Base-by-base conservation (phyloP, 2,329 filamentous ascomycete species). In the Penicillium thymicola region DNA sequence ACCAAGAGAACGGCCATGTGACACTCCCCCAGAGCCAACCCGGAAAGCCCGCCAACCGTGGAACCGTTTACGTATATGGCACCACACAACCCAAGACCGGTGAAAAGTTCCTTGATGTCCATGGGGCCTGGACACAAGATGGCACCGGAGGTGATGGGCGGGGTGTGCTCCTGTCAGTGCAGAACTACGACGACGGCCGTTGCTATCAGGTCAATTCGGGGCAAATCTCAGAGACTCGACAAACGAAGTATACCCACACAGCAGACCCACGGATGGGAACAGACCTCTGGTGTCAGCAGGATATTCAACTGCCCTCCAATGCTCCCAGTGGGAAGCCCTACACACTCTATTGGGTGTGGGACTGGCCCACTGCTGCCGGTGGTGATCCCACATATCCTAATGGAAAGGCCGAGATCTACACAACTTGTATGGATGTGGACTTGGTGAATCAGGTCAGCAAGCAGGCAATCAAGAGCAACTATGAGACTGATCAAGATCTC, bases 261-360 rank as follows among this genome's bases (percentile, higher is more conserved):
- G 71, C 78, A 3, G 81, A 85, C 56, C 74, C 79, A 48, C 71
- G 81, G 30, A 80, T 81, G 72, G 84, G 82, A 27, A 74, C 75
- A 44, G 84, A 88, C 65, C 79, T 92, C 49, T 87, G 82, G 78
- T 97, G 94, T 76, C 92, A 97, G 74, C 87, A 87, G 36, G 87
- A 94, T 68, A 78, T 97, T 46, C 81, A 86, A 67, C 78, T 99
- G 14, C 94, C 94, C 0, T 69, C 78, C 5, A 82, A 89, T 64
- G 78, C 85, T 45, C 73, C 81, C n/a, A 72, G 79, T 10, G 85
- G 85, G 43, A 82, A 86, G 30, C 81, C 82, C 28, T 90, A 92
- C 72, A 93, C 91, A 3, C 76, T 96, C 50, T 96, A 96, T 79
- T 97, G 93, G 93, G 88, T 97, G 44, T 97, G 94, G 94, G 89